Evolutionary conservation across 2,329 filamentous ascomycete genomes (phyloP).

Genomic region (Rhynchosporium graminicola): DNA sequence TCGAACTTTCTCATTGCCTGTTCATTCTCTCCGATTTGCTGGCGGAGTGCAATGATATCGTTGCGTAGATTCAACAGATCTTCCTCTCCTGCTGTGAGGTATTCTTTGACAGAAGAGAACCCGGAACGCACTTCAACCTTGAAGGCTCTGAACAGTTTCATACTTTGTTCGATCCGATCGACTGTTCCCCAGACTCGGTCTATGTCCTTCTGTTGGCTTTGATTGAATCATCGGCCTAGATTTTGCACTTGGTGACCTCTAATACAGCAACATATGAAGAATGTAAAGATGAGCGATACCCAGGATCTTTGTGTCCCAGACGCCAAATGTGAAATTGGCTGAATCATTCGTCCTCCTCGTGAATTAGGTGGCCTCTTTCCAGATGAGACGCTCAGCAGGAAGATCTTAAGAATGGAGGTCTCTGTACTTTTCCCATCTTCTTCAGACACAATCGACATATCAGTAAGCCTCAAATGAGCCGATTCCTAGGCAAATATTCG

Average conservation of each 20-base stretch:
- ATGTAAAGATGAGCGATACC: too few species aligned
- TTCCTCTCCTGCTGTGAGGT: not conserved
- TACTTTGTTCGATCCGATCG: conserved; percentile 35
- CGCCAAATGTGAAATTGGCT: conserved; percentile 16
- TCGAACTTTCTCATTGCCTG: not conserved
- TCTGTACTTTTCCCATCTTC: conserved; percentile 29
- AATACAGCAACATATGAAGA: not conserved
- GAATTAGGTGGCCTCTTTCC: conserved; percentile 9
- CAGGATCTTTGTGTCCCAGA: too few species aligned
- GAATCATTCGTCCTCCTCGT: conserved; percentile 22
- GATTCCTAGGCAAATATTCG: conserved; percentile 29
- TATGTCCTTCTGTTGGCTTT: conserved; percentile 37
- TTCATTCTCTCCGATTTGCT: conserved; percentile 14
- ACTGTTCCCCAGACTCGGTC: conserved; percentile 36
- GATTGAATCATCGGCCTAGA: conserved; percentile 35
- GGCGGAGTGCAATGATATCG: conserved; percentile 19
- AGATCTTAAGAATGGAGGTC: conserved; percentile 28
- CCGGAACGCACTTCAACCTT: conserved; percentile 37
- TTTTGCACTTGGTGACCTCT: conserved; percentile 29
- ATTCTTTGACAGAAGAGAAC: conserved; percentile 19
- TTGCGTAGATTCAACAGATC: conserved; percentile 13
- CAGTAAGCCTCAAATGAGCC: conserved; percentile 36
- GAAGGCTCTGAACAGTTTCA: conserved; percentile 37
- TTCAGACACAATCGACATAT: conserved; percentile 34
- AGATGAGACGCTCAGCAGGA: conserved; percentile 25